Base-by-base conservation (phyloP, 306 rosid genomes). In the Erythrophleum fordii region DNA sequence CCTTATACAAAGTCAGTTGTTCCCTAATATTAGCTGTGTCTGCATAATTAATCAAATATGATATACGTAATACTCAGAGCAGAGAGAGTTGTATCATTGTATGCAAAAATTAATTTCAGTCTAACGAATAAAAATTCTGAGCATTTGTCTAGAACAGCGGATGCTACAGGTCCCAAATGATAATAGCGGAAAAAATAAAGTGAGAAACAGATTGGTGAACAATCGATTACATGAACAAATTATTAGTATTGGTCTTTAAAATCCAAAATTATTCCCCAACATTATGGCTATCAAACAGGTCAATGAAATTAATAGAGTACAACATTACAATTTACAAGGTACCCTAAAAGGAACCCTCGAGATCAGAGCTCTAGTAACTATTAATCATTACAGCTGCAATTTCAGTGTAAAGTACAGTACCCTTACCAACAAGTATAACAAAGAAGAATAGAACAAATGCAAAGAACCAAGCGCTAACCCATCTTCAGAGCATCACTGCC, bases 401-500 rank as follows among this genome's bases (percentile, higher is more conserved):
- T 69, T 70, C 18, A 31, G 78, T 62, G 42, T 39, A 20, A 28
- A 23, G 49, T 31, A 42, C 48, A 23, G 48, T 31, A 42, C 59
- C 51, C 41, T n/a, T 66, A 70, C 41, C 37, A 34, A 34, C 37
- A 34, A 34, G 5, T 26, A 52, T 26, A 39, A 2, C 1, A 23
- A 56, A 78, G 61, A 61, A 44, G 28, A 76, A 76, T 75, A 66
- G 11, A 16, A 44, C 77, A 48, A 51, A 13, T 37, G 25, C 73
- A 18, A 73, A 61, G 70, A 70, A 69, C 25, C 72, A n/a, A 1
- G 84, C 49, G 45, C 88, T 88, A 93, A 62, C 61, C 80, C 78
- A 81, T 89, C 92, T 91, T 93, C 87, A 70, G 48, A 77, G 80
- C 77, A 35, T 85, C 88, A 20, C 74, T 72, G 81, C 72, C 80